phyloP scores from a whole-genome alignment of 129 eudicot species.

The Arctium lappa region DNA sequence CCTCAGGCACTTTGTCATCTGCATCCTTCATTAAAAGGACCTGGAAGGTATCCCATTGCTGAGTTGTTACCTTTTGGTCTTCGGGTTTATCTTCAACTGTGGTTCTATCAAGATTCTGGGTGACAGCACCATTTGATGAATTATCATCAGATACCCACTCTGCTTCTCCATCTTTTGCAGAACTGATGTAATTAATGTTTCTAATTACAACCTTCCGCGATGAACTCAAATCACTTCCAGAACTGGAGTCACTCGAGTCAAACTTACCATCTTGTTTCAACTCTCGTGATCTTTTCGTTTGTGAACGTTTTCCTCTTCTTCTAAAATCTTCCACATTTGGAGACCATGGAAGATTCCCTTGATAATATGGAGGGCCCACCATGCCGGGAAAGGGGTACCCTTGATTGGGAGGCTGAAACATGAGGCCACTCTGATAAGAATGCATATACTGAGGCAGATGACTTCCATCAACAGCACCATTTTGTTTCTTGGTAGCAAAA shows the following conservation, averaged over 20 bases:
- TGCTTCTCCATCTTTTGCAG: conserved; percentile 39
- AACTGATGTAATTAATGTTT: conserved; percentile 58
- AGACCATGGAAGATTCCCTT: conserved; percentile 57
- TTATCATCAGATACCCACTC: conserved; percentile 29
- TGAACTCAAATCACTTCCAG: conserved; percentile 53
- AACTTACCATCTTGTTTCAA: conserved; percentile 25
- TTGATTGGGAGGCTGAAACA: conserved; percentile 60
- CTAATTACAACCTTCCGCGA: conserved; percentile 57
- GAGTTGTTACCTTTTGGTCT: conserved; percentile 42
- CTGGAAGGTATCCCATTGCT: conserved; percentile 76
- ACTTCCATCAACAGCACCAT: conserved; percentile 38
- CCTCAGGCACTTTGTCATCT: conserved; percentile 36
- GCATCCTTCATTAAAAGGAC: conserved; percentile 61
- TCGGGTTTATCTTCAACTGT: conserved; percentile 19
- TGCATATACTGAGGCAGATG: conserved; percentile 50
- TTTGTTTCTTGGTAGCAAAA: conserved; percentile 26
- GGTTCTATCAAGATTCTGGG: conserved; percentile 20
- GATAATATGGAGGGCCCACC: conserved; percentile 50
- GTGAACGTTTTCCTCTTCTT: conserved; percentile 37
- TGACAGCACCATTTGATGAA: conserved; percentile 18
- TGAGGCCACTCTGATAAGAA: conserved; percentile 41
- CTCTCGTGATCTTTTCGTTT: conserved; percentile 27
- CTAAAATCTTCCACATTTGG: conserved; percentile 34
- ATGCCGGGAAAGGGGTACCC: conserved; percentile 58
- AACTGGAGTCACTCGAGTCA: conserved; percentile 45